phyloP scores from a whole-genome alignment of 805 yeast species.

The Soucietia sequanensis region DNA sequence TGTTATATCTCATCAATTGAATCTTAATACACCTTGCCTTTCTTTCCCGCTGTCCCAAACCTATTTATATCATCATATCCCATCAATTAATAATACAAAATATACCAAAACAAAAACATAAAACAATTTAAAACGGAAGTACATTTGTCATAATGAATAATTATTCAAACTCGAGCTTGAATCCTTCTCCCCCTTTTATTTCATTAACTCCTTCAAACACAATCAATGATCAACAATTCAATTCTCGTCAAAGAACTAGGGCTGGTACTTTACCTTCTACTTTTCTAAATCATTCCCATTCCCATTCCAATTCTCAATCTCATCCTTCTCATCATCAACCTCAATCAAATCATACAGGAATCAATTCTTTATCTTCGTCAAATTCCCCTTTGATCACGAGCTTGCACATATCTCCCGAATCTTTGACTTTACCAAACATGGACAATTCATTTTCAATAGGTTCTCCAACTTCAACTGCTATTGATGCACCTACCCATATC shows the following conservation, averaged over 20 bases:
- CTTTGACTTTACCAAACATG: conserved; percentile 11
- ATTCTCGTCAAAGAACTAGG: conserved; percentile 50
- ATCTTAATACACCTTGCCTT: too few relatives aligned
- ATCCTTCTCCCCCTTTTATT: conserved; percentile 31
- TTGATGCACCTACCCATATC: conserved; percentile 17
- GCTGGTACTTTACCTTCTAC: conserved; percentile 80
- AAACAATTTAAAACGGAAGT: too few relatives aligned
- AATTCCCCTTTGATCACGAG: conserved; percentile 15
- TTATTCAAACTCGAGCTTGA: conserved; percentile 6
- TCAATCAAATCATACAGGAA: conserved; percentile 7
- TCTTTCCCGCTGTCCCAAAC: too few relatives aligned
- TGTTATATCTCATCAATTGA: too few relatives aligned
- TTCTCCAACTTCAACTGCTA: conserved; percentile 14
- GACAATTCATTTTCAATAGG: conserved; percentile 18
- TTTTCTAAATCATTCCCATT: conserved; percentile 23
- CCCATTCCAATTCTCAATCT: conserved; percentile 3
- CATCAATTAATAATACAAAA: too few relatives aligned
- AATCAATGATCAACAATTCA: conserved; percentile 7
- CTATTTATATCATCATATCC: too few relatives aligned
- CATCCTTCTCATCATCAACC: too few relatives aligned
- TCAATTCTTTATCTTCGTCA: conserved; percentile 9
- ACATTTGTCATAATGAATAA: not conserved
- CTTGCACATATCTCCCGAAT: conserved; percentile 7
- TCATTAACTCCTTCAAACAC: conserved; percentile 27
- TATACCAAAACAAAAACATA: too few relatives aligned